Percentiles rank a stretch among this genome's conserved stretches.
Evolutionary conservation across 257 asterid species (phyloP).

Genomic region (Rhazya stricta): DNA sequence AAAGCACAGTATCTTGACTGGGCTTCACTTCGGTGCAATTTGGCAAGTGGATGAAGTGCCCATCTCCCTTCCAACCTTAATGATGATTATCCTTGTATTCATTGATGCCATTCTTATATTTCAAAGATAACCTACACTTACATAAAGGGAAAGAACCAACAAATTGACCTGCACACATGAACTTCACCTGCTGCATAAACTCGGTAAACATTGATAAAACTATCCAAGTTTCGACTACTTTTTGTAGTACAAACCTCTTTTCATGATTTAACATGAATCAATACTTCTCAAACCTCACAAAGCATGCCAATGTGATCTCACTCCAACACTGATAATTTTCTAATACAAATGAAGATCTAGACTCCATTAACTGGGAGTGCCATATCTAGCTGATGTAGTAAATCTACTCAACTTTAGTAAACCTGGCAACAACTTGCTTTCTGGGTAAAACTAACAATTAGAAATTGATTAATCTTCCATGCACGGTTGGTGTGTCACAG

Average conservation of each 20-base stretch:
- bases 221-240: too few relatives aligned
- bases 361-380: too few relatives aligned
- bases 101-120: background rate
- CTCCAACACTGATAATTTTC: too few relatives aligned
- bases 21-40: background rate
- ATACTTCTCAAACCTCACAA: too few relatives aligned
- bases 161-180: background rate
- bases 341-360: too few relatives aligned
- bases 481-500: background rate
- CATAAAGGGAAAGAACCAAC: background rate
- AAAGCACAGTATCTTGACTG: background rate
- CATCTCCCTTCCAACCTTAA: background rate
- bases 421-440: background rate
- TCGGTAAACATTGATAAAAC: too few relatives aligned
- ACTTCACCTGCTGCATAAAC: too few relatives aligned
- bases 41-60: background rate
- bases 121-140: background rate
- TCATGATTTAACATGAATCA: too few relatives aligned
- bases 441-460: background rate
- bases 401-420: background rate
- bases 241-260: too few relatives aligned
- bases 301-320: too few relatives aligned
- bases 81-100: background rate
- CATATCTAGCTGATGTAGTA: background rate
- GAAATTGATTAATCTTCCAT: too few relatives aligned